Evolutionary conservation across 345 rosid genomes (phyloP).

Genomic region (rapeseed (Brassica napus)): DNA sequence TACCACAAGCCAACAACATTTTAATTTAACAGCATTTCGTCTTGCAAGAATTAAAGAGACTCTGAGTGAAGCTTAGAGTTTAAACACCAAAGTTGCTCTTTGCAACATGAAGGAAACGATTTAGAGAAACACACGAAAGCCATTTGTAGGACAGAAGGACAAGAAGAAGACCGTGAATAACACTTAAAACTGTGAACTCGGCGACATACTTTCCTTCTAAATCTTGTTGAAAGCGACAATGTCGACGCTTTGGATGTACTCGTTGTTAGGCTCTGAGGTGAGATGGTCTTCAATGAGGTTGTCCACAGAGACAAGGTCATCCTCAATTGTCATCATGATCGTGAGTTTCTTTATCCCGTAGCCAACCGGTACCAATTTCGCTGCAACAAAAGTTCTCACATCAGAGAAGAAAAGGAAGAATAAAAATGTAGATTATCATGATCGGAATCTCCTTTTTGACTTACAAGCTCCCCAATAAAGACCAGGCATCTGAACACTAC

Average conservation of each 20-base stretch:
- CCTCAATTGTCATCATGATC: slow-evolving; percentile 85
- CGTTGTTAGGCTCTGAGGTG: slow-evolving; percentile 70
- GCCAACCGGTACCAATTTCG: slow-evolving; percentile 82
- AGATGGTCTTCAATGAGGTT: slow-evolving; percentile 71
- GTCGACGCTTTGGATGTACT: slow-evolving; percentile 87
- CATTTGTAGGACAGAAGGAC: not conserved
- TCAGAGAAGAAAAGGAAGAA: not conserved
- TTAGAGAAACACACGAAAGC: not conserved
- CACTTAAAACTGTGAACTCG: not conserved
- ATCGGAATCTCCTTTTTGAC: slow-evolving; percentile 7
- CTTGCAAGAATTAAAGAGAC: not conserved
- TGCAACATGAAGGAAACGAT: not conserved
- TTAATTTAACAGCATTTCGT: not conserved
- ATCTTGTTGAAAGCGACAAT: slow-evolving; percentile 95
- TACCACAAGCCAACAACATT: not conserved
- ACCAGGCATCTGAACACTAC: slow-evolving; percentile 74
- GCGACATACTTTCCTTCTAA: slow-evolving; percentile 33
- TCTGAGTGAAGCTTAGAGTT: not conserved
- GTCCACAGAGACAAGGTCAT: slow-evolving; percentile 88
- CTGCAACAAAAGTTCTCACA: slow-evolving; percentile 41
- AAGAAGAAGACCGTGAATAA: slow-evolving; percentile 1
- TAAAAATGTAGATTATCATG: no score
- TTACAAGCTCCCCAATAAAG: slow-evolving; percentile 93
- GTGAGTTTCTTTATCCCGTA: slow-evolving; percentile 82
- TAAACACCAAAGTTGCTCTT: not conserved